Evolutionary conservation across 805 yeast genomes (phyloP).

Genomic region (Yarrowia deformans): DNA sequence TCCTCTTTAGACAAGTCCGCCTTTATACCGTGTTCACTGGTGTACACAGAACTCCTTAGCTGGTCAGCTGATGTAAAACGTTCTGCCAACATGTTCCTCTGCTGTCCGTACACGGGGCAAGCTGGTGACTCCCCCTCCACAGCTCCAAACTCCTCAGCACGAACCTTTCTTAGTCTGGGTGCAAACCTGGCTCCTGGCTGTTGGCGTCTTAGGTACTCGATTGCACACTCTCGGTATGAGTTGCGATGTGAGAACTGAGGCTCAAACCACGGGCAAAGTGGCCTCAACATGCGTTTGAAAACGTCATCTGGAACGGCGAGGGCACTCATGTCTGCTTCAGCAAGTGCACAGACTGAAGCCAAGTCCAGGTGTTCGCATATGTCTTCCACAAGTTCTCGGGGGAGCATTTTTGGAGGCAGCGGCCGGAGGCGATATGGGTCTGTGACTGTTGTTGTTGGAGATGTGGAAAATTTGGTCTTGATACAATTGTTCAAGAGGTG

Average conservation of each 20-base stretch:
- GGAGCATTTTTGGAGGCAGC: background rate
- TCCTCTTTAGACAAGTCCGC: background rate
- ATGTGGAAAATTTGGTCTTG: no score
- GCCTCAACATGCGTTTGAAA: background rate
- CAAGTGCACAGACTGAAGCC: background rate
- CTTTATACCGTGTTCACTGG: background rate
- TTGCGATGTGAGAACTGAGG: background rate
- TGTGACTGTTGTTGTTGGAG: no score
- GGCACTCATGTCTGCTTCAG: background rate
- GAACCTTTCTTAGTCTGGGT: background rate
- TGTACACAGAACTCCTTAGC: background rate
- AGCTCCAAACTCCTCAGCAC: background rate
- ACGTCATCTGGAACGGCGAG: background rate
- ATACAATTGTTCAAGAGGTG: no score
- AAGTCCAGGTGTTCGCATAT: background rate
- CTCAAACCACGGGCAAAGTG: background rate
- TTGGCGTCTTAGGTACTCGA: background rate
- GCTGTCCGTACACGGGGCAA: no score
- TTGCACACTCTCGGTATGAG: background rate
- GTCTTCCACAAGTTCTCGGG: background rate
- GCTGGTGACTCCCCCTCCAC: no score
- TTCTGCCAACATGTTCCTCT: background rate
- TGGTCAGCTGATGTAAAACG: background rate
- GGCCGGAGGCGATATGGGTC: no score
- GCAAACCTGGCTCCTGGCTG: slow-evolving; percentile 2